phyloP scores from a whole-genome alignment of 208 protist species.

The Leishmania turanica region DNA sequence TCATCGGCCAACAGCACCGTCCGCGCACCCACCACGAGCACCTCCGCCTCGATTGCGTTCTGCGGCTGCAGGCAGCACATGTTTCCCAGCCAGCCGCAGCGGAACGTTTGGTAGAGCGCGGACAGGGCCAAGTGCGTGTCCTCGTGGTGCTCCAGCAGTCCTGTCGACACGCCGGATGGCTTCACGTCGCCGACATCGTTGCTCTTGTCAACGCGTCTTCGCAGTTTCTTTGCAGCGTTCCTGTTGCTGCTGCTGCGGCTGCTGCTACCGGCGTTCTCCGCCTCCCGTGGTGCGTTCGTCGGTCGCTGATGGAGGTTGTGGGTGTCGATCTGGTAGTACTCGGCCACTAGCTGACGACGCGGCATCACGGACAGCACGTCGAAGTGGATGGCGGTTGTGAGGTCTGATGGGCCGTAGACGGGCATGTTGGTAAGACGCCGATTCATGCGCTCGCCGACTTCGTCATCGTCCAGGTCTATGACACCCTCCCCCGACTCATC shows the following conservation, averaged over 20 bases:
- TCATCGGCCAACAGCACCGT: slow-evolving; percentile 43
- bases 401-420: slow-evolving; percentile 24
- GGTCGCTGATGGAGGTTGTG: slow-evolving; percentile 29
- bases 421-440: slow-evolving; percentile 16
- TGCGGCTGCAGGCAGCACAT: slow-evolving; percentile 49
- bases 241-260: not conserved
- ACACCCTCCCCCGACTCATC: not conserved
- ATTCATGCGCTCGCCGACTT: slow-evolving; percentile 19
- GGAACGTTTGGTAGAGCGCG: slow-evolving; percentile 56
- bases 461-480: slow-evolving; percentile 15
- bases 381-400: slow-evolving; percentile 28
- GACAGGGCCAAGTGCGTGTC: slow-evolving; percentile 40
- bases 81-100: slow-evolving; percentile 45
- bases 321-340: slow-evolving; percentile 43
- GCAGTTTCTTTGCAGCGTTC: not conserved
- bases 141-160: slow-evolving; percentile 1
- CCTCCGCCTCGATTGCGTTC: slow-evolving; percentile 58
- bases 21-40: slow-evolving; percentile 49
- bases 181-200: not conserved
- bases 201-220: not conserved
- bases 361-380: slow-evolving; percentile 61
- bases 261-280: not conserved
- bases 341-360: slow-evolving; percentile 51
- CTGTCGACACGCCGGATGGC: slow-evolving; percentile 14
- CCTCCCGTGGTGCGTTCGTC: not conserved